These are phyloP conservation scores for Mallotus nudiflorus DNA, from an alignment of 345 rosid genomes.

Conservation along the genomic window DNA sequence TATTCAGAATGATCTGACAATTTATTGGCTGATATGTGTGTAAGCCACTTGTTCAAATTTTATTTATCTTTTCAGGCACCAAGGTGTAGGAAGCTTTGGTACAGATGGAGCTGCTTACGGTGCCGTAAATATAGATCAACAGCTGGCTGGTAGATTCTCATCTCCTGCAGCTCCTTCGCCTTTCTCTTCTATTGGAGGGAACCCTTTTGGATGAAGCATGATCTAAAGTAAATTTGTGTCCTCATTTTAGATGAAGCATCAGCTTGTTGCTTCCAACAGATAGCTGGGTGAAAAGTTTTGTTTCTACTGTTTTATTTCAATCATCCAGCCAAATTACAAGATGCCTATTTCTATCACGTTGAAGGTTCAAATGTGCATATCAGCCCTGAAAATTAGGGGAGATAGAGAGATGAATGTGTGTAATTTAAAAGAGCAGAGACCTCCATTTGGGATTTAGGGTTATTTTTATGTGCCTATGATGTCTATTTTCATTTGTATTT, in stretches of 20 bases:
- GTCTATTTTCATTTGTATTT: constrained; percentile 11
- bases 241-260: constrained; percentile 29
- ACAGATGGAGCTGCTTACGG: constrained; percentile 38
- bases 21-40: not conserved
- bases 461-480: constrained; percentile 8
- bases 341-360: constrained; percentile 4
- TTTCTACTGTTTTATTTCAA: constrained; percentile 9
- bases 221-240: constrained; percentile 4
- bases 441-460: constrained; percentile 16
- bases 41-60: not conserved
- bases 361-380: constrained; percentile 21
- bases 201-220: constrained; percentile 61
- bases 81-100: constrained; percentile 40
- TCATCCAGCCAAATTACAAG: constrained; percentile 19
- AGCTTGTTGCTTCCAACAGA: constrained; percentile 38
- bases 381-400: constrained; percentile 9
- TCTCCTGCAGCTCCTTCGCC: constrained; percentile 42
- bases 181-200: constrained; percentile 57
- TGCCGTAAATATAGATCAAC: constrained; percentile 47
- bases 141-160: constrained; percentile 39
- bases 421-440: constrained; percentile 1
- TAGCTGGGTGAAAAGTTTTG: constrained; percentile 36
- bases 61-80: constrained; percentile 29
- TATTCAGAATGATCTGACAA: not conserved
- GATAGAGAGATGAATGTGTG: not conserved